phyloP scores from a whole-genome alignment of 306 rosid genomes.

The Astragalus membranaceus region DNA sequence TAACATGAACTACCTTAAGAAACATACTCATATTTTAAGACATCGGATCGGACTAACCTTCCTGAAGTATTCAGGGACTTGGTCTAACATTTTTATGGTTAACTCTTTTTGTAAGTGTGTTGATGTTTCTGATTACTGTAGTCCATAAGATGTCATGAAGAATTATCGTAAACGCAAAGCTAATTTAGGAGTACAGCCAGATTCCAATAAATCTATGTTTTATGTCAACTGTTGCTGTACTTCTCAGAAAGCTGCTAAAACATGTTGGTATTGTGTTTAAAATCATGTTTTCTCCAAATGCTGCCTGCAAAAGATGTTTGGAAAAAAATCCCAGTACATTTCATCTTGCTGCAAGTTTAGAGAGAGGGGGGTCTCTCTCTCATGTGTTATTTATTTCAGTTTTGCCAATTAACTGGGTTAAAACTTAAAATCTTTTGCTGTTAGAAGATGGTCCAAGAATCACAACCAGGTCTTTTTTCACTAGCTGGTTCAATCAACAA shows the following conservation, averaged over 20 bases:
- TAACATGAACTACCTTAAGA: not conserved
- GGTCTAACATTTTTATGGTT: not conserved
- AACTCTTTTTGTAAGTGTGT: not conserved
- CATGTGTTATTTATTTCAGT: too few relatives aligned
- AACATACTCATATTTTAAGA: not conserved
- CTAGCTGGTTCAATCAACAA: too few relatives aligned
- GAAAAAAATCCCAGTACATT: not conserved
- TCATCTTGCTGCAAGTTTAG: too few relatives aligned
- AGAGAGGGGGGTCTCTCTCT: not conserved
- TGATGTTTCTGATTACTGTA: not conserved
- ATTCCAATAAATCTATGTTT: slow-evolving; percentile 2
- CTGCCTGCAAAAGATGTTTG: not conserved
- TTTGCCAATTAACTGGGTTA: too few relatives aligned
- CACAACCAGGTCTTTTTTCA: too few relatives aligned
- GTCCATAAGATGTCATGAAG: not conserved
- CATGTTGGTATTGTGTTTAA: not conserved
- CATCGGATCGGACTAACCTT: not conserved
- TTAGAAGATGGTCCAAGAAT: too few relatives aligned
- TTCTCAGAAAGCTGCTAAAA: not conserved
- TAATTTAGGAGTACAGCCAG: not conserved
- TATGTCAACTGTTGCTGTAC: not conserved
- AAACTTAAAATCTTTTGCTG: too few relatives aligned
- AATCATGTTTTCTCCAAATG: slow-evolving; percentile 8
- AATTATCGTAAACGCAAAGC: not conserved
- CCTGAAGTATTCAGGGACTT: not conserved